Percentiles rank a stretch among this genome's conserved stretches.
These are phyloP conservation scores for Pseudocercospora vitis DNA, from an alignment of 2,329 filamentous ascomycete species.

Conservation along the genomic window DNA sequence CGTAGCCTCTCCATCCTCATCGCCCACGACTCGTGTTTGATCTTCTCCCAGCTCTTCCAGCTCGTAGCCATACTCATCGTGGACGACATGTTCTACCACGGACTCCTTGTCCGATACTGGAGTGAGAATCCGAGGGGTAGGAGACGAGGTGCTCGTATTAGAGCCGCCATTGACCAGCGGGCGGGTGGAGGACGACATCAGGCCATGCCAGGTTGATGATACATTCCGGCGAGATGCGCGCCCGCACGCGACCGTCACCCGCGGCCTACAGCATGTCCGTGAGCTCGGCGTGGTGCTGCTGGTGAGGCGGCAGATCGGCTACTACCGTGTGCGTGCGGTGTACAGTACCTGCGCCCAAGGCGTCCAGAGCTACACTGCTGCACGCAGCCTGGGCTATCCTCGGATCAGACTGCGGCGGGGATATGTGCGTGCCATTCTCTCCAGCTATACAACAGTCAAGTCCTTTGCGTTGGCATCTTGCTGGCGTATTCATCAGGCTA, in stretches of 20 bases:
- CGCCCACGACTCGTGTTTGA: constrained; percentile 23
- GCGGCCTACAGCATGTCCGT: neutral
- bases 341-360: neutral
- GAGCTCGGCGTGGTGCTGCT: neutral
- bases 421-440: no score
- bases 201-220: neutral
- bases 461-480: no score
- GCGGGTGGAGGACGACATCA: constrained; percentile 8
- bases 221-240: neutral
- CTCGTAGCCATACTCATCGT: constrained; percentile 29
- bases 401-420: no score
- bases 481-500: no score
- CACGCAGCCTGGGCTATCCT: no score
- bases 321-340: neutral
- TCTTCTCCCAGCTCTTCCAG: constrained; percentile 24
- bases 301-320: neutral
- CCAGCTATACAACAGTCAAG: no score
- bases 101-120: constrained; percentile 30
- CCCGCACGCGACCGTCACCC: neutral
- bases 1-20: constrained; percentile 9
- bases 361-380: neutral
- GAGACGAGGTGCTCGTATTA: constrained; percentile 9
- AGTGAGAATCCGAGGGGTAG: constrained; percentile 21
- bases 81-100: constrained; percentile 18
- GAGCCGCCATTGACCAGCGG: constrained; percentile 2